Conservation (phyloP, 192 early-diverging fungal genomes). For the Rhizoclosmatium globosum region DNA sequence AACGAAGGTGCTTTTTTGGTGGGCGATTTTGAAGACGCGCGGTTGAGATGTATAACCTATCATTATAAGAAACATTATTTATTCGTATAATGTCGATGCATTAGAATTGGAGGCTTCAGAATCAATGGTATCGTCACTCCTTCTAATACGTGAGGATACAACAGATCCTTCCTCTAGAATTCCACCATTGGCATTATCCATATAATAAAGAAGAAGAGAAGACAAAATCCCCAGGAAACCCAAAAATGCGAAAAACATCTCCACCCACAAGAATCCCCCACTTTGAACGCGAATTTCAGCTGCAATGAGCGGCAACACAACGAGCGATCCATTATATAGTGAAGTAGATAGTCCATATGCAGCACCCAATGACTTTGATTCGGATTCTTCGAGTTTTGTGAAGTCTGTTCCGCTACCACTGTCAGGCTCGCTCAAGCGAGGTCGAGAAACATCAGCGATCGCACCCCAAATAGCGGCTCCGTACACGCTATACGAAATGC, state of each 20-base stretch:
- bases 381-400: neutral
- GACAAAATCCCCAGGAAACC: slow-evolving; percentile 37
- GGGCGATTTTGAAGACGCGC: neutral
- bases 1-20: neutral
- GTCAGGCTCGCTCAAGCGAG: neutral
- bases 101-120: too few species aligned
- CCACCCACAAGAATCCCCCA: slow-evolving; percentile 50
- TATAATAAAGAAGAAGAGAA: neutral
- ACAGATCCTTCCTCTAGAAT: slow-evolving; percentile 14
- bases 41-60: neutral
- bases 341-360: slow-evolving; percentile 59
- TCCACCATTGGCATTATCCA: slow-evolving; percentile 18
- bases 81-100: too few species aligned
- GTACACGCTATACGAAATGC: slow-evolving; percentile 65
- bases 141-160: too few species aligned
- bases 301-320: slow-evolving; percentile 56
- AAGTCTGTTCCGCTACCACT: neutral
- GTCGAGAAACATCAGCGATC: slow-evolving; percentile 54
- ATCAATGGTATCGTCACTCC: too few species aligned
- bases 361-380: slow-evolving; percentile 46
- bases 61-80: too few species aligned
- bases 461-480: slow-evolving; percentile 71
- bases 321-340: slow-evolving; percentile 55
- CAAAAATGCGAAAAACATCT: slow-evolving; percentile 56
- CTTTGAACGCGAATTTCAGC: slow-evolving; percentile 52